phyloP scores from a whole-genome alignment of 1,139 yeast species.

The Pichia sp. region DNA sequence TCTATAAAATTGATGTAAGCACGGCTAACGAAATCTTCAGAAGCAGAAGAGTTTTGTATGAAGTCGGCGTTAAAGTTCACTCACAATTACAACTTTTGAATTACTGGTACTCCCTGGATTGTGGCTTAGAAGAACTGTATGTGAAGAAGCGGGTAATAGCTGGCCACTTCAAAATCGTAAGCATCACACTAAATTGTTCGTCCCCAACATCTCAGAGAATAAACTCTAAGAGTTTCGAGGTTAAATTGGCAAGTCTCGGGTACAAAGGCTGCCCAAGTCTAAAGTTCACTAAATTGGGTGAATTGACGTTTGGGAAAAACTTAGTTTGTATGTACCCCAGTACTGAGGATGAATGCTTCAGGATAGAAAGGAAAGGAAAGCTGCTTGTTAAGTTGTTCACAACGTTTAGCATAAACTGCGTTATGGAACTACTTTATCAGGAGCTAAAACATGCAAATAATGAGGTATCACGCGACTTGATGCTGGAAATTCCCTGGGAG shows the following conservation, averaged over 20 bases:
- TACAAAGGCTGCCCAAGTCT: too few species aligned
- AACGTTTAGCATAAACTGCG: constrained; percentile 7
- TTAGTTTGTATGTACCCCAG: too few species aligned
- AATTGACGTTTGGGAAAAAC: too few species aligned
- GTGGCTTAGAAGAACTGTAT: too few species aligned
- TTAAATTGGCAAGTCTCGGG: too few species aligned
- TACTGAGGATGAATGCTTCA: constrained; percentile 7
- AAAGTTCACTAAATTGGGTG: too few species aligned
- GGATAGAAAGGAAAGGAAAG: not conserved
- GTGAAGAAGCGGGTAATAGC: too few species aligned
- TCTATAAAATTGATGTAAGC: constrained; percentile 31
- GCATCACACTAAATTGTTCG: too few species aligned
- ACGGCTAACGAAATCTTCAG: constrained; percentile 51
- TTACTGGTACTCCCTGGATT: constrained; percentile 45
- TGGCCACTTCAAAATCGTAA: too few species aligned
- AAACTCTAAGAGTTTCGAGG: too few species aligned
- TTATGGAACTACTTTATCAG: constrained; percentile 2
- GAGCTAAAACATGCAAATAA: not conserved
- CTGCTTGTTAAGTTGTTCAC: constrained; percentile 1
- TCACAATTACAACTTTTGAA: constrained; percentile 63
- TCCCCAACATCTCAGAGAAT: too few species aligned
- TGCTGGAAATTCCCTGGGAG: constrained; percentile 1
- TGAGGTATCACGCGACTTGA: not conserved
- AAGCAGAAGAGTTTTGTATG: constrained; percentile 34
- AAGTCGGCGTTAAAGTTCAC: constrained; percentile 62